Evolutionary conservation across 1,284 basidiomycete species (phyloP), one percentile per base, ranked within the genome.

Genomic region (Erythrobasidium hasegawianum): DNA sequence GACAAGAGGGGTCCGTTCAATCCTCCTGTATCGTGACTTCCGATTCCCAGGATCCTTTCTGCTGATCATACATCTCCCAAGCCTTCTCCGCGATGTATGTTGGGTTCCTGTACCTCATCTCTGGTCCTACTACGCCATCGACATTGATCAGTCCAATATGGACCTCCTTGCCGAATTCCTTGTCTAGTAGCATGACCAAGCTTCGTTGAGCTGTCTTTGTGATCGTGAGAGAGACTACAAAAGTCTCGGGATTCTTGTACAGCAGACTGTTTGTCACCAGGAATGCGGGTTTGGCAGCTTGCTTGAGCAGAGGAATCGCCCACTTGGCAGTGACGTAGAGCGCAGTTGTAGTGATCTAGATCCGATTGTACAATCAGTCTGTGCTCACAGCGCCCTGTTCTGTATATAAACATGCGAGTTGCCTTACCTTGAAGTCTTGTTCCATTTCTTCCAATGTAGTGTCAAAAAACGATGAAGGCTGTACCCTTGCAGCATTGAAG

Each of bases 401-500:
- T n/a, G n/a, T 11, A n/a, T 41, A 41, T 10, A 41, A 41, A n/a
- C 10, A 41, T 10, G 11, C n/a, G 11, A n/a, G 10, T 41, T n/a
- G n/a, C 40, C 43, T 14, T 24, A 47, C 43, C 43, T 47, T 47
- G 14, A 7, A 47, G 22, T 47, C 43, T 16, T 7, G 4, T 47
- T 47, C 43, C 43, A 47, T 4, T 16, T 47, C 43, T 14, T 47
- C 43, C 8, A 24, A 4, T 4, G 16, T 47, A 24, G 43, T 47
- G 16, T 47, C 14, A 14, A 47, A 47, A 16, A 47, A 47, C 7
- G 16, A n/a, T n/a, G n/a, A 18, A 5, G 43, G 43, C 8, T n/a
- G n/a, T 4, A 47, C 43, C 16, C 43, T 47, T 47, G 43, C 43
- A n/a, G 43, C 43, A 24, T 47, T 47, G 22, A 47, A 47, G 43